These are phyloP conservation scores for Chimonanthus salicifolius DNA, from an alignment of 164 flowering plant species.

Conservation along the genomic window DNA sequence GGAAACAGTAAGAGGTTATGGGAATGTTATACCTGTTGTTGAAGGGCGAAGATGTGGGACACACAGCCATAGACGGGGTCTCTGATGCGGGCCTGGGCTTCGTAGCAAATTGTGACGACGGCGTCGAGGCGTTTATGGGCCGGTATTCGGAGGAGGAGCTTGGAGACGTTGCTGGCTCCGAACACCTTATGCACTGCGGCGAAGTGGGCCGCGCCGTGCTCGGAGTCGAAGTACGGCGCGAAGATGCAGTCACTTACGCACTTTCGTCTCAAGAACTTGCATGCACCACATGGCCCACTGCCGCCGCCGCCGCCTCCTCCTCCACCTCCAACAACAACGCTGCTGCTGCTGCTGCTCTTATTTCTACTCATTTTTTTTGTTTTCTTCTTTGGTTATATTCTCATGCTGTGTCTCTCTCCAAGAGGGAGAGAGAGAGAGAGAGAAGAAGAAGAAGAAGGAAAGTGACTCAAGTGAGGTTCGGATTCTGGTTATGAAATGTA, in stretches of 20 bases:
- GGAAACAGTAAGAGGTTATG: neutral
- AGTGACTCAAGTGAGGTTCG: neutral
- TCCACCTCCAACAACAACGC: neutral
- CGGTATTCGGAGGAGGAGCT: conserved; percentile 78
- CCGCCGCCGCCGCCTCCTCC: conserved; percentile 27
- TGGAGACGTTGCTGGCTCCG: conserved; percentile 92
- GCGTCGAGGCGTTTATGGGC: conserved; percentile 71
- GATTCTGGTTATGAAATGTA: neutral
- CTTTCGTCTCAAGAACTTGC: conserved; percentile 86
- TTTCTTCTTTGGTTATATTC: neutral
- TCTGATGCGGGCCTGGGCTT: conserved; percentile 83
- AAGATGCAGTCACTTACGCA: conserved; percentile 81
- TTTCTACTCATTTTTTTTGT: neutral
- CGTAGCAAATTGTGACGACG: conserved; percentile 80
- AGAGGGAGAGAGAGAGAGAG: conserved; percentile 23
- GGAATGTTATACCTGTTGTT: conserved; percentile 74
- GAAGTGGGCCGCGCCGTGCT: conserved; percentile 82
- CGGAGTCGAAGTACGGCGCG: conserved; percentile 90
- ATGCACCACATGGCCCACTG: conserved; percentile 91
- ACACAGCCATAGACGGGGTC: conserved; percentile 95
- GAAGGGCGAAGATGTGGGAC: conserved; percentile 79
- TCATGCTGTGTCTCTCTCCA: neutral
- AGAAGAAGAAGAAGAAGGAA: neutral
- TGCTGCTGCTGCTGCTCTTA: conserved; percentile 20
- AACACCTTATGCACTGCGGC: conserved; percentile 96